phyloP scores from a whole-genome alignment of 139 green algal species.

The Protoeuglena noctilucae region DNA sequence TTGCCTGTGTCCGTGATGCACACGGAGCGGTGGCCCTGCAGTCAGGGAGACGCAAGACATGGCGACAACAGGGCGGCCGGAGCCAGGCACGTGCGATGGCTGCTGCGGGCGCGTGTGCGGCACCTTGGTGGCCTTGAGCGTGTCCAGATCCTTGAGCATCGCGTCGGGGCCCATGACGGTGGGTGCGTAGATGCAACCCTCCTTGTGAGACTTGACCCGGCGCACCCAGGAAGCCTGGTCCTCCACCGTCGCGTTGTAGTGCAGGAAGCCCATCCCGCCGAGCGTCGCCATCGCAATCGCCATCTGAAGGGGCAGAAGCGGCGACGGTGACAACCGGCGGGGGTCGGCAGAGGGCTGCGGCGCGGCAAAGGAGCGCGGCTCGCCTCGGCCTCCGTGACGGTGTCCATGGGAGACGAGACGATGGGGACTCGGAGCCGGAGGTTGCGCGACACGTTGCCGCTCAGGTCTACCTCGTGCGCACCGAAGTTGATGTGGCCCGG shows the following conservation, averaged over 20 bases:
- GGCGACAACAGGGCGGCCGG: slow-evolving; percentile 10
- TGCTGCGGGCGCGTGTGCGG: background rate
- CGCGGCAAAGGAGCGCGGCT: too few species aligned
- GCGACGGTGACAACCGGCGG: too few species aligned
- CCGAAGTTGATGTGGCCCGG: slow-evolving; percentile 92
- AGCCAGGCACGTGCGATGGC: slow-evolving; percentile 11
- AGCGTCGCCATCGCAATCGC: slow-evolving; percentile 82
- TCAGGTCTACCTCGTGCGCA: slow-evolving; percentile 80
- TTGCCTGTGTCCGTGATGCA: slow-evolving; percentile 68
- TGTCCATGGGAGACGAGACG: slow-evolving; percentile 93
- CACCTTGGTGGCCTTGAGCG: slow-evolving; percentile 27
- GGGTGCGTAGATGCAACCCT: slow-evolving; percentile 45
- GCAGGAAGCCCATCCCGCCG: slow-evolving; percentile 88
- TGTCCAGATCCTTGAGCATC: slow-evolving; percentile 42
- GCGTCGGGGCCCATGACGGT: slow-evolving; percentile 25
- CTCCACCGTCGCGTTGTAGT: slow-evolving; percentile 92
- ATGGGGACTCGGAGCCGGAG: slow-evolving; percentile 72
- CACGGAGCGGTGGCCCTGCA: slow-evolving; percentile 11
- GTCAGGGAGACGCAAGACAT: background rate
- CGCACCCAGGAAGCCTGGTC: slow-evolving; percentile 67
- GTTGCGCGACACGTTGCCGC: slow-evolving; percentile 57
- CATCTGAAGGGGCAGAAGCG: too few species aligned
- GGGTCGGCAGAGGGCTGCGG: too few species aligned
- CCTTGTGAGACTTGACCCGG: slow-evolving; percentile 53
- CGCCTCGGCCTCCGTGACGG: slow-evolving; percentile 85